A percentile compares a stretch with the other conserved stretches of the same genome.
These are phyloP conservation scores for Podaxis sp. DNA, from an alignment of 768 basidiomycete genomes.

Conservation along the genomic window DNA sequence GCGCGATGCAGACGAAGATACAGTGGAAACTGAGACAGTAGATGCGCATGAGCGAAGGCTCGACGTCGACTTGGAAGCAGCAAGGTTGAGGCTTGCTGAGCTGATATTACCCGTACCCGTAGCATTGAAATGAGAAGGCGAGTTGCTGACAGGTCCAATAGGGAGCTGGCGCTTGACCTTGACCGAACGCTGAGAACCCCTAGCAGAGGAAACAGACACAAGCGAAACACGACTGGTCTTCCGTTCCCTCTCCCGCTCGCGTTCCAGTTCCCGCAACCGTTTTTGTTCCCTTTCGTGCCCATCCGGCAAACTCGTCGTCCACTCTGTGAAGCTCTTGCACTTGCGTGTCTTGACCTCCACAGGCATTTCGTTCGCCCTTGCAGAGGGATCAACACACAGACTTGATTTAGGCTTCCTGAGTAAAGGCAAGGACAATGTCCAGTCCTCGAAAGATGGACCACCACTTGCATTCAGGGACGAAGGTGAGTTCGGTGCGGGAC, in stretches of 20 bases:
- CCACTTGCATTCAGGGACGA: not conserved
- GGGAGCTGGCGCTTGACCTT: slow-evolving; percentile 5
- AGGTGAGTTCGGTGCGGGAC: slow-evolving; percentile 1
- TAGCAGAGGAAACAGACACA: not conserved
- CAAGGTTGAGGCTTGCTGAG: not conserved
- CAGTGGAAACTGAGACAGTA: not conserved
- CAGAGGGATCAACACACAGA: not conserved
- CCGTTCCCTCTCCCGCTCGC: slow-evolving; percentile 3
- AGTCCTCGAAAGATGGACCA: slow-evolving; percentile 1
- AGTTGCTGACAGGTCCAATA: slow-evolving; percentile 5
- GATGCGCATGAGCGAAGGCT: slow-evolving; percentile 2
- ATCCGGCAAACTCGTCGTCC: slow-evolving; percentile 8
- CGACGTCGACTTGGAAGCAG: not conserved
- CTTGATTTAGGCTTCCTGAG: slow-evolving; percentile 7
- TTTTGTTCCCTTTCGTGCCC: slow-evolving; percentile 1
- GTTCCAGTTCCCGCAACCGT: slow-evolving; percentile 2
- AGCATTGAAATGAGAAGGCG: not conserved
- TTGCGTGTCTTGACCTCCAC: not conserved
- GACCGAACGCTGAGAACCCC: not conserved
- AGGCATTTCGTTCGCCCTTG: not conserved
- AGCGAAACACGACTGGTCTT: slow-evolving; percentile 2
- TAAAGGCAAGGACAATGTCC: slow-evolving; percentile 12
- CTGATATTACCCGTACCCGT: not conserved
- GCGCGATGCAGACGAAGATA: not conserved
- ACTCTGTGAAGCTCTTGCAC: slow-evolving; percentile 12